Evolutionary conservation across 2,329 filamentous ascomycete species (phyloP).

Genomic region (Peltaster fructicola): DNA sequence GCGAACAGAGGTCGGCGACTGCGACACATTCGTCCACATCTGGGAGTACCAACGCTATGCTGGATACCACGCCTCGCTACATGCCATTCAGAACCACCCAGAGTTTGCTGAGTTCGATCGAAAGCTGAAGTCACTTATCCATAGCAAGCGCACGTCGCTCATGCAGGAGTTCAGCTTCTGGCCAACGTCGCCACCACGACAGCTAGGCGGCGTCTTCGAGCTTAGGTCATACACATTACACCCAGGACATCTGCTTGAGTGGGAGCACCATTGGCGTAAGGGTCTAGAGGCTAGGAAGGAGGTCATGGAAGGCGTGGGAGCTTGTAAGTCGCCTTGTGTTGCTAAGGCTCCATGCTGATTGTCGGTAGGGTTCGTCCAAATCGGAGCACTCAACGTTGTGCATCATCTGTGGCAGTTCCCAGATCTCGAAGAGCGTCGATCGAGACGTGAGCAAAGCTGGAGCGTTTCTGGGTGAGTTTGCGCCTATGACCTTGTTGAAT

Average conservation of each 20-base stretch:
- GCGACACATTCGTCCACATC: conserved; percentile 96
- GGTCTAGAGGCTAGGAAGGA: conserved; percentile 80
- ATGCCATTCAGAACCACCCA: conserved; percentile 66
- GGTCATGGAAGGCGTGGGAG: conserved; percentile 68
- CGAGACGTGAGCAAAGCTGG: conserved; percentile 88
- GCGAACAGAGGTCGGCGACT: conserved; percentile 94
- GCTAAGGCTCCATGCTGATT: conserved; percentile 28
- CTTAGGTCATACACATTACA: conserved; percentile 91
- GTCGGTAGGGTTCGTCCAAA: conserved; percentile 94
- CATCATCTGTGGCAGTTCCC: conserved; percentile 99
- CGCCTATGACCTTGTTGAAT: background rate
- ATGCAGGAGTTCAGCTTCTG: conserved; percentile 99
- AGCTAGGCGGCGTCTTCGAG: conserved; percentile 86
- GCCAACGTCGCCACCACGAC: conserved; percentile 81
- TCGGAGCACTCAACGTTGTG: conserved; percentile 92
- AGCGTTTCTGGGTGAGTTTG: conserved; percentile 45
- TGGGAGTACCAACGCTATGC: conserved; percentile 98
- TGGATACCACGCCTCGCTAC: conserved; percentile 82
- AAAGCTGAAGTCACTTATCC: conserved; percentile 73
- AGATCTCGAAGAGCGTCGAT: conserved; percentile 82
- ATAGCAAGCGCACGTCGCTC: conserved; percentile 67
- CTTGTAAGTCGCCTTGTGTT: conserved; percentile 2
- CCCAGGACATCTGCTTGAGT: conserved; percentile 88
- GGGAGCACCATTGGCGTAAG: conserved; percentile 95
- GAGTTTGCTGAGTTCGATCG: conserved; percentile 70